Base-by-base conservation (phyloP, 108 stramenopile species). In the Licmophora abbreviata region DNA sequence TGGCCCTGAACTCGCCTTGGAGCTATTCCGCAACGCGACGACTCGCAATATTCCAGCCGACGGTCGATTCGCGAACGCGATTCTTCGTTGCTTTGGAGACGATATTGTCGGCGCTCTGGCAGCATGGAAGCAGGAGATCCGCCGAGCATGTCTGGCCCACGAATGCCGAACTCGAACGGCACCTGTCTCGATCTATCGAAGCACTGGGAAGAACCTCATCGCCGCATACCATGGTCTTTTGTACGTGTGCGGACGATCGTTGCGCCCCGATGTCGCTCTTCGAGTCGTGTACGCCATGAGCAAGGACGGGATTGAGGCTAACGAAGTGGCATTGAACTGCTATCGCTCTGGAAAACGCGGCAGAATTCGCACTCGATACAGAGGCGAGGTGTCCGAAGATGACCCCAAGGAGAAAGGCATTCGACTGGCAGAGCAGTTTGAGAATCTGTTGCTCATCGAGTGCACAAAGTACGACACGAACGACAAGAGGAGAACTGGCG, bases 211-310 rank as follows among this genome's bases (percentile, higher is more conserved):
- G 31, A 86, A 79, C 50, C 45, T 91, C 44, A 24, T 78, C 24
- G 82, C 84, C n/a, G 81, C 84, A 14, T 86, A 91, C 58, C 71
- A 91, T 63, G 88, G 88, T 0, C 53, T 86, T 40, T 44, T 91
- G 48, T 68, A 81, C 47, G 83, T 85, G 41, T 77, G 76, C 30
- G 84, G 88, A 5, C 71, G 81, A 29, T 81, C 84, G 7, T 25
- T 59, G 7, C 68, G 80, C 14, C 82, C 88, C 12, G 84, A 91
- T 59, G 61, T 84, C 51, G 84, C 79, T 4, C 49, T 81, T 8
- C 54, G 88, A 32, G 25, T 85, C 14, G 77, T 71, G 0, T 85
- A 83, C 56, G 83, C 81, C 4, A 83, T 85, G 81, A 69, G 59
- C 23, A 83, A 83, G 51, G 76, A 85, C 40, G 81, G 79, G 4